These are phyloP conservation scores for Podospora appendiculata DNA, from an alignment of 495 filamentous ascomycete genomes.

Conservation along the genomic window DNA sequence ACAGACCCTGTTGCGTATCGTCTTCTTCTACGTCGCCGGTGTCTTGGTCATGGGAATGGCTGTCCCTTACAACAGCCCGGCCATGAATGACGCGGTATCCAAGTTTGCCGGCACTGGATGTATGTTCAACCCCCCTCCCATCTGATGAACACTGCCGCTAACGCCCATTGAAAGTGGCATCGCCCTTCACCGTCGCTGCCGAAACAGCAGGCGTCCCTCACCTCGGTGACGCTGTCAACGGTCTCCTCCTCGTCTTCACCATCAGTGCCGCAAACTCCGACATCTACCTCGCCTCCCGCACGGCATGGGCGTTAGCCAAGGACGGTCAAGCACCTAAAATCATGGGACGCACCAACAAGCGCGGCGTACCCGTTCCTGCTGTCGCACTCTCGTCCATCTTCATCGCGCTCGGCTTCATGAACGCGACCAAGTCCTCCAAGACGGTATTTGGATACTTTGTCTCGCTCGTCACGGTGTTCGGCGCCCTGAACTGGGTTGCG, in stretches of 20 bases:
- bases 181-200: conserved; percentile 60
- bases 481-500: conserved; percentile 76
- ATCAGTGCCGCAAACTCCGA: conserved; percentile 73
- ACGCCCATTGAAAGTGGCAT: conserved; percentile 38
- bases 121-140: conserved; percentile 7
- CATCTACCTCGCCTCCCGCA: conserved; percentile 77
- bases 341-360: conserved; percentile 60
- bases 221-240: conserved; percentile 70
- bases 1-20: conserved; percentile 66
- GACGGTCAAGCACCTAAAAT: conserved; percentile 69
- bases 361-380: conserved; percentile 68
- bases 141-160: neutral
- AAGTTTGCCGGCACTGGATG: conserved; percentile 31
- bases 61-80: conserved; percentile 48
- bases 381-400: conserved; percentile 55
- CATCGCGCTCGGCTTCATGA: conserved; percentile 69
- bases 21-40: conserved; percentile 66
- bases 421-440: conserved; percentile 58
- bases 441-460: conserved; percentile 79
- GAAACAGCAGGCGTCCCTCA: conserved; percentile 54
- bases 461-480: conserved; percentile 74
- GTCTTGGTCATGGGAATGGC: conserved; percentile 67
- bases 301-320: conserved; percentile 68
- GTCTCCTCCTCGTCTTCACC: conserved; percentile 70
- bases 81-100: conserved; percentile 50